phyloP scores from a whole-genome alignment of 306 rosid genomes.

The Vicia faba region DNA sequence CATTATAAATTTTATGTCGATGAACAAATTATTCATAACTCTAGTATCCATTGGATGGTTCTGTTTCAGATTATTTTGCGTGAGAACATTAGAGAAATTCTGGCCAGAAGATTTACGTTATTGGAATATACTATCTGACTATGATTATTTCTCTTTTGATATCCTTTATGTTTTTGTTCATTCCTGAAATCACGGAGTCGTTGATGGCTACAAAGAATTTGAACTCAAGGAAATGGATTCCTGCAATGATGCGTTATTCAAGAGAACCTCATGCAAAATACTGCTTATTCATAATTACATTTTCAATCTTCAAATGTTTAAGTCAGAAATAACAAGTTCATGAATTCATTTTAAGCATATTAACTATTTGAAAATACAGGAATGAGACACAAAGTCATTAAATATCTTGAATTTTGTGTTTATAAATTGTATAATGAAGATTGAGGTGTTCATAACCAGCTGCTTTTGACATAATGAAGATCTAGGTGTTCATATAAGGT shows the following conservation, averaged over 20 bases:
- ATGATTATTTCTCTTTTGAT: conserved; percentile 25
- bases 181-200: conserved; percentile 73
- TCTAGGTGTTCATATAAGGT: conserved; percentile 96
- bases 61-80: too few species aligned
- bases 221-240: conserved; percentile 93
- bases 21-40: too few species aligned
- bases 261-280: conserved; percentile 99
- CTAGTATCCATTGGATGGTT: too few species aligned
- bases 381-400: too few species aligned
- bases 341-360: too few species aligned
- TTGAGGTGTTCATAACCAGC: conserved; percentile 20
- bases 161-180: conserved; percentile 19
- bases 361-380: too few species aligned
- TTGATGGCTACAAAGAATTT: conserved; percentile 91
- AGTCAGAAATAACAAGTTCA: too few species aligned
- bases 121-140: conserved; percentile 29
- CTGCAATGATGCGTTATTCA: conserved; percentile 99
- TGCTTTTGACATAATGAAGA: conserved; percentile 92
- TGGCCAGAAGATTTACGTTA: too few species aligned
- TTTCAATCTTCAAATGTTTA: conserved; percentile 37
- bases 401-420: too few species aligned
- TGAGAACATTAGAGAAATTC: too few species aligned
- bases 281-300: conserved; percentile 32
- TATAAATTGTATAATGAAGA: too few species aligned
- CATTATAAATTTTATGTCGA: too few species aligned